These are phyloP conservation scores for Epichloe amarillans DNA, from an alignment of 2,329 filamentous ascomycete genomes.

Conservation along the genomic window DNA sequence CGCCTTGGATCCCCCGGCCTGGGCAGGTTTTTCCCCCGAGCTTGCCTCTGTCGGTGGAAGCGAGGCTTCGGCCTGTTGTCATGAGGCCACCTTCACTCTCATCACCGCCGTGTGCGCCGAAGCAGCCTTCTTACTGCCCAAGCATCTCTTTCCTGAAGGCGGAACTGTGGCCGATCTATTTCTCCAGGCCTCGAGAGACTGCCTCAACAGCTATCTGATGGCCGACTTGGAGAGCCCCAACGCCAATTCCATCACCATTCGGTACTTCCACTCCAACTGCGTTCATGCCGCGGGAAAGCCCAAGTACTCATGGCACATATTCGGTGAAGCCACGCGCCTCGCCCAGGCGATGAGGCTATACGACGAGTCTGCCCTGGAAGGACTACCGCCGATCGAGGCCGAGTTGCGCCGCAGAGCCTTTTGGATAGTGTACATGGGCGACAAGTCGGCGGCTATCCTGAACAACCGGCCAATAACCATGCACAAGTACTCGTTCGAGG, in stretches of 20 bases:
- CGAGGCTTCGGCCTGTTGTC: slow-evolving; percentile 13
- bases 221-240: slow-evolving; percentile 27
- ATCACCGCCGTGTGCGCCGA: slow-evolving; percentile 31
- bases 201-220: slow-evolving; percentile 25
- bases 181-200: slow-evolving; percentile 25
- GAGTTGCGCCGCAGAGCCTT: slow-evolving; percentile 23
- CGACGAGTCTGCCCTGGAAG: slow-evolving; percentile 24
- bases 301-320: slow-evolving; percentile 30
- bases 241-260: slow-evolving; percentile 28
- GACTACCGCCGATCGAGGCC: slow-evolving; percentile 23
- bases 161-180: slow-evolving; percentile 24
- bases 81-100: slow-evolving; percentile 26
- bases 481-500: slow-evolving; percentile 28
- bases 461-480: slow-evolving; percentile 30
- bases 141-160: slow-evolving; percentile 25
- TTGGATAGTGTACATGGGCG: slow-evolving; percentile 27
- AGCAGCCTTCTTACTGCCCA: slow-evolving; percentile 25
- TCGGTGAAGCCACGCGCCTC: slow-evolving; percentile 29
- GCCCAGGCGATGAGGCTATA: slow-evolving; percentile 29
- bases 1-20: slow-evolving; percentile 1
- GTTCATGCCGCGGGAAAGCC: slow-evolving; percentile 29
- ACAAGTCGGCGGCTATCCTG: slow-evolving; percentile 25
- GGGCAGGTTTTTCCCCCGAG: neutral
- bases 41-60: neutral
- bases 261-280: slow-evolving; percentile 32